Percentiles rank a stretch among this genome's conserved stretches.
These are phyloP conservation scores for Chenopodium suecicum DNA, from an alignment of 148 eudicot genomes.

Conservation along the genomic window DNA sequence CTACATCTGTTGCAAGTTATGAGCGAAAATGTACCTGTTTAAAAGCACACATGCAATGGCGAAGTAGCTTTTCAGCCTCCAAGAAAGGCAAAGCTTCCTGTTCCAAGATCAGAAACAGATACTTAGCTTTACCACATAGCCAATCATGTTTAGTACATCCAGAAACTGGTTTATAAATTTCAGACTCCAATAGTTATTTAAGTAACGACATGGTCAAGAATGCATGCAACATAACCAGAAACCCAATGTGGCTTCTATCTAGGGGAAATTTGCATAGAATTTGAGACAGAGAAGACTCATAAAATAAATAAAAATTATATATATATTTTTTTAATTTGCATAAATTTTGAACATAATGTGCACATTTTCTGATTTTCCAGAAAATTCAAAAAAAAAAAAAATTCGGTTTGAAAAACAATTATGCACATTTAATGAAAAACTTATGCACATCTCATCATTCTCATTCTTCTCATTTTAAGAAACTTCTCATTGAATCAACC, in stretches of 20 bases:
- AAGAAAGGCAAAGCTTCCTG: constrained; percentile 40
- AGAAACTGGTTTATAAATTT: not conserved
- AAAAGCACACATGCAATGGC: constrained; percentile 60
- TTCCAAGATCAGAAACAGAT: constrained; percentile 5
- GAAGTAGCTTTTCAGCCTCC: constrained; percentile 52
- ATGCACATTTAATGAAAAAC: no score
- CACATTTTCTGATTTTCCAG: no score
- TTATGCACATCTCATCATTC: no score
- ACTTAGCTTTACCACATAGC: constrained; percentile 8
- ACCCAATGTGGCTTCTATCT: not conserved
- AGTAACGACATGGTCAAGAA: not conserved
- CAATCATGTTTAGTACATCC: not conserved
- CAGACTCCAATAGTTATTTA: not conserved
- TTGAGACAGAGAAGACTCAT: no score
- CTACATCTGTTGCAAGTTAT: not conserved
- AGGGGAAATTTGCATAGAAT: not conserved
- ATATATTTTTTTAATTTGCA: no score
- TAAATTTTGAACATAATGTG: no score
- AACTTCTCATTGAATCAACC: no score
- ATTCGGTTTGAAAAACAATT: no score
- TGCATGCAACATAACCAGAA: not conserved
- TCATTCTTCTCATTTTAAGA: no score
- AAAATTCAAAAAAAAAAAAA: no score
- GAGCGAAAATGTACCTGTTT: constrained; percentile 49
- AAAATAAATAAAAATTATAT: no score